Evolutionary conservation across 169 alveolate species (phyloP), one percentile per base, ranked within the genome.

Genomic region (Babesia ovis): DNA sequence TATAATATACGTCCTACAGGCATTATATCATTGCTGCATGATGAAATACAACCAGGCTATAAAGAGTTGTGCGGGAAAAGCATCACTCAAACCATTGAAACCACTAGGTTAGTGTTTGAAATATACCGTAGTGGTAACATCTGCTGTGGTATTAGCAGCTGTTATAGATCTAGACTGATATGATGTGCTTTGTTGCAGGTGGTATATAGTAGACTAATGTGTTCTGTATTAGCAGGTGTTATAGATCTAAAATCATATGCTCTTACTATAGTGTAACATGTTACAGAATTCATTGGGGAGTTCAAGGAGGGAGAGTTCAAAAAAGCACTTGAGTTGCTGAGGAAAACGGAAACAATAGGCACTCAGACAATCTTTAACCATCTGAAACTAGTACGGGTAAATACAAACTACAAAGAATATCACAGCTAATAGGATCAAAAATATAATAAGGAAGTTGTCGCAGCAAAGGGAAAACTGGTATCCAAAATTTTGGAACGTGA

Each of bases 1-100:
- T n/a, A n/a, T n/a, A n/a, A 22, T 11, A 1, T 9, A 56, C 4
- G 11, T 37, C n/a, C 4, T 23, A 3, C 70, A 60, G 70, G 46
- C 39, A 14, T 16, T 60, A 23, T 60, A 60, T 31, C 14, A 41
- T 20, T 27, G 39, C 29, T 60, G 39, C 70, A 60, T 60, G 70
- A 4, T 3, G n/a, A 45, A 48, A 25, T 39, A 60, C 41, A 32
- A 42, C 22, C n/a, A n/a, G n/a, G n/a, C n/a, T n/a, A n/a, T n/a
- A n/a, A n/a, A n/a, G n/a, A n/a, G n/a, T n/a, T n/a, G n/a, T n/a
- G n/a, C n/a, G n/a, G n/a, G n/a, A n/a, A n/a, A n/a, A n/a, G n/a
- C n/a, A n/a, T n/a, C n/a, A n/a, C n/a, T n/a, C n/a, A n/a, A n/a
- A n/a, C n/a, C n/a, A n/a, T n/a, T n/a, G n/a, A n/a, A n/a, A n/a